Percentiles rank a stretch among this genome's conserved stretches.
Evolutionary conservation across 148 eudicot species (phyloP).

Genomic region (Rhododendron ovatum): DNA sequence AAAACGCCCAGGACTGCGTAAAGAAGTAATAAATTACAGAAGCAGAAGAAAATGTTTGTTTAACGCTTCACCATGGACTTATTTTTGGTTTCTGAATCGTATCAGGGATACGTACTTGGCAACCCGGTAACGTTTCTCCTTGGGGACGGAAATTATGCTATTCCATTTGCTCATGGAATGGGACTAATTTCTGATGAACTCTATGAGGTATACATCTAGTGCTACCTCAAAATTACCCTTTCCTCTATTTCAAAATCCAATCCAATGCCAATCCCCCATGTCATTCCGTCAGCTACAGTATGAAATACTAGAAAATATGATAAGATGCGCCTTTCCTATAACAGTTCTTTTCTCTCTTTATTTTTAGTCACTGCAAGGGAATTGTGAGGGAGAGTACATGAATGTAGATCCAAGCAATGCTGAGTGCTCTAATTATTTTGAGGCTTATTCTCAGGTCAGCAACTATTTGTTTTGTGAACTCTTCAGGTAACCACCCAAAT

Average conservation of each 20-base stretch:
- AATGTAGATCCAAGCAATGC: conserved; percentile 16
- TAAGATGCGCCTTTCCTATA: neutral
- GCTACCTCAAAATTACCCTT: neutral
- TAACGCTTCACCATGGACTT: neutral
- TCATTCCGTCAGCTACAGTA: neutral
- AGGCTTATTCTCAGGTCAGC: conserved; percentile 22
- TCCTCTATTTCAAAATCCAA: neutral
- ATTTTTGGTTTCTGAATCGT: neutral
- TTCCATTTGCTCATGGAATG: conserved; percentile 2
- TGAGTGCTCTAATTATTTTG: conserved; percentile 16
- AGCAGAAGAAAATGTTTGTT: neutral
- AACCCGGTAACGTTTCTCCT: conserved; percentile 25
- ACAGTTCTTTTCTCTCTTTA: neutral
- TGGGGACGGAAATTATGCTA: conserved; percentile 7
- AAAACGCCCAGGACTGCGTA: neutral
- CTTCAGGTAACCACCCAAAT: neutral
- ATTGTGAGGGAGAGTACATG: conserved; percentile 26
- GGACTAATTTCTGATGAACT: conserved; percentile 29
- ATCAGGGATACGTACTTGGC: conserved; percentile 36
- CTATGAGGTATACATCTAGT: conserved; percentile 14
- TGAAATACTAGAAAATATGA: neutral
- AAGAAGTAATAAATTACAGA: neutral
- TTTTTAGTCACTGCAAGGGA: conserved; percentile 24
- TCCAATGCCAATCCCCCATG: neutral
- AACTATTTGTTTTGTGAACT: neutral